phyloP scores from a whole-genome alignment of 2,329 filamentous ascomycete species.

The Monilinia fructicola region DNA sequence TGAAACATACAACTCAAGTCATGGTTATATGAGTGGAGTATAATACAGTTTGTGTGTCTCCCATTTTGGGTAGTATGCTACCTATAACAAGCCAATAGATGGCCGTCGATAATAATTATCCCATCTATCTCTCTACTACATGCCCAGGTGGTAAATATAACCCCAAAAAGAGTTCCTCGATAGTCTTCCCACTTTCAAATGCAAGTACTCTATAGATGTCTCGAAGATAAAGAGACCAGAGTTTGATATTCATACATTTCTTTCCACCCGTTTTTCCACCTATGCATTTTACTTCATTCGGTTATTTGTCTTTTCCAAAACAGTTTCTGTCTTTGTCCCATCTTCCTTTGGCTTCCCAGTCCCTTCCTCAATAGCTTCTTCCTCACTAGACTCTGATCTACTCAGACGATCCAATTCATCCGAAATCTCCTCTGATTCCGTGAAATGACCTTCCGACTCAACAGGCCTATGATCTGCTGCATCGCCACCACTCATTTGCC shows the following conservation, averaged over 20 bases:
- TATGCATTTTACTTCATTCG: conserved; percentile 25
- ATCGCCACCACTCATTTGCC: conserved; percentile 91
- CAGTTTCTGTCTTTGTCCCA: conserved; percentile 27
- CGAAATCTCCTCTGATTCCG: conserved; percentile 26
- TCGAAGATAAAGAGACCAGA: not conserved
- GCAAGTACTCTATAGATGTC: conserved; percentile 16
- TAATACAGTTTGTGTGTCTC: conserved; percentile 18
- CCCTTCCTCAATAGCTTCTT: conserved; percentile 28
- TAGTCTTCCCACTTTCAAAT: not conserved
- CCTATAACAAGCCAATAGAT: conserved; percentile 4
- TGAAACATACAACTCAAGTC: conserved; percentile 5
- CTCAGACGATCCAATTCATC: conserved; percentile 27
- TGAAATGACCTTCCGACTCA: conserved; percentile 36
- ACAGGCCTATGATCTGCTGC: conserved; percentile 44
- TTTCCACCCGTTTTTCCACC: not conserved
- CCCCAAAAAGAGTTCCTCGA: not conserved
- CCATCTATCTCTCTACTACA: not conserved
- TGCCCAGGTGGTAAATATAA: not conserved
- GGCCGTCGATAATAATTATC: not conserved
- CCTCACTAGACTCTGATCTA: conserved; percentile 27
- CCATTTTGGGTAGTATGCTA: not conserved
- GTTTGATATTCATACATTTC: conserved; percentile 12
- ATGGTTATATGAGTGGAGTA: conserved; percentile 20
- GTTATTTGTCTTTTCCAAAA: conserved; percentile 28
- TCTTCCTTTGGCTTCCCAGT: conserved; percentile 26